These are phyloP conservation scores for Penicillium soppii DNA, from an alignment of 495 filamentous ascomycete species.

Conservation along the genomic window DNA sequence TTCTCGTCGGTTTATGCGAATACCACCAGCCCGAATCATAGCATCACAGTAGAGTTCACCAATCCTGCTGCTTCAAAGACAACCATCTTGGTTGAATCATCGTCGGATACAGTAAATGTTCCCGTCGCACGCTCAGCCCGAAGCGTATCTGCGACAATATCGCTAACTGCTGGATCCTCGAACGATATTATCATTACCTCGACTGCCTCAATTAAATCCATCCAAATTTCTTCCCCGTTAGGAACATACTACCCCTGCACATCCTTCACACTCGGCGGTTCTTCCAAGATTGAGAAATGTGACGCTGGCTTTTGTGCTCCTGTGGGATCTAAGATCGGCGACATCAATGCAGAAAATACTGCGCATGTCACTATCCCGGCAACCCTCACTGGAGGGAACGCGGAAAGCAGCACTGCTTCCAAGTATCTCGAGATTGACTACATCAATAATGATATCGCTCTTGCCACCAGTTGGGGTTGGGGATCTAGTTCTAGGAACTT, in stretches of 20 bases:
- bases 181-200: conserved; percentile 34
- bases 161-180: conserved; percentile 27
- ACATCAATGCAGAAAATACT: conserved; percentile 22
- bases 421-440: conserved; percentile 48
- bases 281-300: conserved; percentile 30
- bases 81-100: conserved; percentile 6
- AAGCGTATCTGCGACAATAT: conserved; percentile 15
- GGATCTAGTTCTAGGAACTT: conserved; percentile 48
- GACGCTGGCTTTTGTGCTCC: conserved; percentile 33
- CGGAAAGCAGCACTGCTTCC: conserved; percentile 1
- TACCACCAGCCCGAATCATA: conserved; percentile 35
- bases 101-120: conserved; percentile 7
- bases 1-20: conserved; percentile 37
- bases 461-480: conserved; percentile 38
- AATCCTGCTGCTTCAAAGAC: background rate
- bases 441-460: conserved; percentile 53
- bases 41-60: conserved; percentile 25
- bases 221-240: conserved; percentile 24
- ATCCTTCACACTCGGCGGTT: conserved; percentile 33
- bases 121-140: conserved; percentile 9
- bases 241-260: conserved; percentile 41
- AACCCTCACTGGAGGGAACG: conserved; percentile 7
- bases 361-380: conserved; percentile 26
- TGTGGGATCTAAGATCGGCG: conserved; percentile 42
- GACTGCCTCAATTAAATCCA: conserved; percentile 13